phyloP scores from a whole-genome alignment of 2,329 filamentous ascomycete genomes.

The Trichothecium sympodiale region DNA sequence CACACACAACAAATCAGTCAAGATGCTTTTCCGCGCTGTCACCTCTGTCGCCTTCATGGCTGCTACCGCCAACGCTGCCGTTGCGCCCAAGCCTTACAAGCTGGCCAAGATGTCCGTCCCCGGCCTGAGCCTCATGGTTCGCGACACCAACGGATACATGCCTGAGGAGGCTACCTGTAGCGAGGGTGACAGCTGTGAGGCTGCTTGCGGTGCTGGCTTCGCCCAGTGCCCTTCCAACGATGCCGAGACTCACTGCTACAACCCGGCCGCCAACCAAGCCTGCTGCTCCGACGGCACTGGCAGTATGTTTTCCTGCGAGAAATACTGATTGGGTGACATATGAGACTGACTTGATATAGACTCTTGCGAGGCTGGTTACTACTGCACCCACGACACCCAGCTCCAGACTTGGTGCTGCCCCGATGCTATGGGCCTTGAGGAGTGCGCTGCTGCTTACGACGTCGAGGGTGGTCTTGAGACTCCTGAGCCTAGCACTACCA shows the following conservation, averaged over 20 bases:
- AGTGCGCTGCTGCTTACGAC: slow-evolving; percentile 42
- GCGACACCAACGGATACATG: slow-evolving; percentile 35
- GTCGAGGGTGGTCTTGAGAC: slow-evolving; percentile 35
- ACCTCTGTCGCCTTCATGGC: slow-evolving; percentile 23
- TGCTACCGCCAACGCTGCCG: slow-evolving; percentile 16
- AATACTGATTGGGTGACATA: not conserved
- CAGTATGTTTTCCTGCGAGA: slow-evolving; percentile 30
- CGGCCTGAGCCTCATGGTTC: slow-evolving; percentile 30
- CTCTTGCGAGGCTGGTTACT: slow-evolving; percentile 50
- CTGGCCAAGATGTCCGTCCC: slow-evolving; percentile 23
- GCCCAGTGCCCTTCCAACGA: slow-evolving; percentile 38
- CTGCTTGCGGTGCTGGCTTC: slow-evolving; percentile 42
- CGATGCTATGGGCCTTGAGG: slow-evolving; percentile 36
- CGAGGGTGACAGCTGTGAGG: slow-evolving; percentile 37
- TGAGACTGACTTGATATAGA: slow-evolving; percentile 23
- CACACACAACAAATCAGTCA: slow-evolving; percentile 7
- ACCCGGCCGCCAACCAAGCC: slow-evolving; percentile 35
- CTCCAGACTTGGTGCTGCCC: slow-evolving; percentile 51
- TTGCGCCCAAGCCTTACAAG: slow-evolving; percentile 21
- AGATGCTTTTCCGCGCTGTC: slow-evolving; percentile 23
- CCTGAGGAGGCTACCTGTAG: slow-evolving; percentile 37
- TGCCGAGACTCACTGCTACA: slow-evolving; percentile 45
- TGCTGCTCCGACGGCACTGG: slow-evolving; percentile 48
- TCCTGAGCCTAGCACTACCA: slow-evolving; percentile 19
- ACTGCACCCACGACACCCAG: slow-evolving; percentile 44